A percentile compares a stretch with the other conserved stretches of the same genome.
Conservation (phyloP, 208 protist species). For the Leishmania turanica region DNA sequence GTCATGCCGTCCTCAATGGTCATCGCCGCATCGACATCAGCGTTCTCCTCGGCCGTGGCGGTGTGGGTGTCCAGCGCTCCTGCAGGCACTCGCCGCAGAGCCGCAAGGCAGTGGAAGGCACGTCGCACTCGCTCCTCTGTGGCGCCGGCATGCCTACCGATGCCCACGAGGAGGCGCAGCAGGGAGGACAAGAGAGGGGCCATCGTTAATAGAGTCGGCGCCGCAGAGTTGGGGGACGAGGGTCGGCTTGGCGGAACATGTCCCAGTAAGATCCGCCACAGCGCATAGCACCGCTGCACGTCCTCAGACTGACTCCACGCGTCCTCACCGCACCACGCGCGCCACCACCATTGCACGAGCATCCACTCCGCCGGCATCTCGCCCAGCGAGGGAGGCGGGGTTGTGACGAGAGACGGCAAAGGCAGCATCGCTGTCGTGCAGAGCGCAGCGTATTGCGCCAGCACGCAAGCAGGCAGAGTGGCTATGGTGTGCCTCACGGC, state of each 20-base stretch:
- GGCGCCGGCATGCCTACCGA: not conserved
- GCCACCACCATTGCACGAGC: slow-evolving; percentile 31
- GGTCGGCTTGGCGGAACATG: not conserved
- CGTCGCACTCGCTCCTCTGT: slow-evolving; percentile 26
- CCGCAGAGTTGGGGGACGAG: not conserved
- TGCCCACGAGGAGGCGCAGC: slow-evolving; percentile 20
- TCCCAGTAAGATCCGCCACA: slow-evolving; percentile 27
- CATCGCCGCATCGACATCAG: slow-evolving; percentile 11
- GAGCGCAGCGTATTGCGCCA: slow-evolving; percentile 10
- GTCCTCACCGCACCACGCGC: not conserved
- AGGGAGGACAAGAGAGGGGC: slow-evolving; percentile 10
- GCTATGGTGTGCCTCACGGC: slow-evolving; percentile 13
- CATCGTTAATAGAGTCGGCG: not conserved
- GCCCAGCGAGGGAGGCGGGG: not conserved
- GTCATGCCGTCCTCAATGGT: slow-evolving; percentile 27
- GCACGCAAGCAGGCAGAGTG: slow-evolving; percentile 15
- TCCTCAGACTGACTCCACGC: not conserved
- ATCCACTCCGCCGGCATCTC: slow-evolving; percentile 19
- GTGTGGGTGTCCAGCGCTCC: not conserved
- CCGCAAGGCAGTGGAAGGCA: slow-evolving; percentile 25
- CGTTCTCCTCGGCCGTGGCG: not conserved
- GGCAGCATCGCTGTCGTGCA: not conserved
- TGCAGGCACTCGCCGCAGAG: slow-evolving; percentile 17
- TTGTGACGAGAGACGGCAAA: not conserved
- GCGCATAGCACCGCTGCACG: slow-evolving; percentile 23